Evolutionary conservation across 345 rosid species (phyloP).

Genomic region (Salix suchowensis): DNA sequence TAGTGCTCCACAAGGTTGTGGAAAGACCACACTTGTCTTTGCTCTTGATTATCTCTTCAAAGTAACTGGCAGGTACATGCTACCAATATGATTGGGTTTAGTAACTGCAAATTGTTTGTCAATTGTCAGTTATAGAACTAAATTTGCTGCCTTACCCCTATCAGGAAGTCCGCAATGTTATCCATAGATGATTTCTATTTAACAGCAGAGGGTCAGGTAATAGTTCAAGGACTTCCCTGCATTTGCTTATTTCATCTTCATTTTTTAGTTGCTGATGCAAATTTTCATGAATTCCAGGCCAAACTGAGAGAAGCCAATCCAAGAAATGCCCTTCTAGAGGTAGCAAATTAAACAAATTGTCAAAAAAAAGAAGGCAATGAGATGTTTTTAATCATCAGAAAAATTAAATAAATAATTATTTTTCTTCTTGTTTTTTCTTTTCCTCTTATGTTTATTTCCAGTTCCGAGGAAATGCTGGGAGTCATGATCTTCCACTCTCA

Average conservation of each 20-base stretch:
- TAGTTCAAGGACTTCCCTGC: constrained; percentile 4
- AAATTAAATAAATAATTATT: neutral
- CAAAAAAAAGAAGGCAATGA: neutral
- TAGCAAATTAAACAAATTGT: constrained; percentile 18
- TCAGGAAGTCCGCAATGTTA: constrained; percentile 78
- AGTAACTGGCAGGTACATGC: constrained; percentile 59
- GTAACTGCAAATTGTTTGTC: neutral
- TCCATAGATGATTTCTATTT: constrained; percentile 94
- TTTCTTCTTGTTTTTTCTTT: neutral
- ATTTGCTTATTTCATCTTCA: constrained; percentile 8
- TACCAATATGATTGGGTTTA: neutral
- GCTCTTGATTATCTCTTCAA: constrained; percentile 85
- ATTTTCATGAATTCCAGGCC: constrained; percentile 42
- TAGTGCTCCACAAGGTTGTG: constrained; percentile 98
- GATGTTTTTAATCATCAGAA: neutral
- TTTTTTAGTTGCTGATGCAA: constrained; percentile 15
- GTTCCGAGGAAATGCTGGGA: constrained; percentile 96
- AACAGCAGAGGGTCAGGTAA: constrained; percentile 84
- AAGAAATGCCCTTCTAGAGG: constrained; percentile 86
- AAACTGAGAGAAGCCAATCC: constrained; percentile 64
- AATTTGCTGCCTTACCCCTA: constrained; percentile 13
- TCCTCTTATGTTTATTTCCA: constrained; percentile 18
- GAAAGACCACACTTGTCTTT: constrained; percentile 95
- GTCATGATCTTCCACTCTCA: constrained; percentile 92
- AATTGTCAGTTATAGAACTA: neutral